Conservation (phyloP, 257 asterid genomes). For the Gardenia jasminoides region DNA sequence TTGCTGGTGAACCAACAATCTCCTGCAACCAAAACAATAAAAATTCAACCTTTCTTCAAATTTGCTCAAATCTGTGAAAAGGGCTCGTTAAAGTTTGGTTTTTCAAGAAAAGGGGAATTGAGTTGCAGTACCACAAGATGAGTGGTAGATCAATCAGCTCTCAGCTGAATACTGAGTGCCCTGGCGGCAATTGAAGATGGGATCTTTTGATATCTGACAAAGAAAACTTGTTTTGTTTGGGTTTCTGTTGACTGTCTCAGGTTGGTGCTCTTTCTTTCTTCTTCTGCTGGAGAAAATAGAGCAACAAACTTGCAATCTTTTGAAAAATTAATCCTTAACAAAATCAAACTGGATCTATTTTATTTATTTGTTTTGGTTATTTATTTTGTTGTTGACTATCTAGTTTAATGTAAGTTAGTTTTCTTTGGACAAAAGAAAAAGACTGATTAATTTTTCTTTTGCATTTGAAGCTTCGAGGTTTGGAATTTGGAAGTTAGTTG, state of each 20-base stretch:
- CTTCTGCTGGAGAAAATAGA: not conserved
- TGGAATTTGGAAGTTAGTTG: too few relatives aligned
- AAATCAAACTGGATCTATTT: too few relatives aligned
- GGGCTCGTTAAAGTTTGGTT: not conserved
- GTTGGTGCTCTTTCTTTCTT: not conserved
- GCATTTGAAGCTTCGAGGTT: too few relatives aligned
- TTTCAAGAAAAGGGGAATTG: not conserved
- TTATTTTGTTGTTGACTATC: too few relatives aligned
- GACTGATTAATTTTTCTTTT: too few relatives aligned
- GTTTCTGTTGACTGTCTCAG: not conserved
- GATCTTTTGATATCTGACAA: not conserved
- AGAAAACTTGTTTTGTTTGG: not conserved
- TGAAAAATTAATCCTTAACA: too few relatives aligned
- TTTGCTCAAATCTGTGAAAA: not conserved
- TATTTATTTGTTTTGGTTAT: too few relatives aligned
- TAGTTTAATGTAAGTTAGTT: too few relatives aligned
- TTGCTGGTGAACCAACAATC: conserved; percentile 12
- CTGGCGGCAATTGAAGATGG: not conserved
- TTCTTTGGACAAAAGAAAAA: too few relatives aligned
- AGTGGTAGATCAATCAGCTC: conserved; percentile 15
- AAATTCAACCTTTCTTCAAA: conserved; percentile 3
- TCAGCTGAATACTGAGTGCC: not conserved
- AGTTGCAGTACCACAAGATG: not conserved
- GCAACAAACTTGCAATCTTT: not conserved
- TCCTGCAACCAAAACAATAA: not conserved